Evolutionary conservation across 352 stramenopile species (phyloP).

Genomic region (Globisporangium viniferum): DNA sequence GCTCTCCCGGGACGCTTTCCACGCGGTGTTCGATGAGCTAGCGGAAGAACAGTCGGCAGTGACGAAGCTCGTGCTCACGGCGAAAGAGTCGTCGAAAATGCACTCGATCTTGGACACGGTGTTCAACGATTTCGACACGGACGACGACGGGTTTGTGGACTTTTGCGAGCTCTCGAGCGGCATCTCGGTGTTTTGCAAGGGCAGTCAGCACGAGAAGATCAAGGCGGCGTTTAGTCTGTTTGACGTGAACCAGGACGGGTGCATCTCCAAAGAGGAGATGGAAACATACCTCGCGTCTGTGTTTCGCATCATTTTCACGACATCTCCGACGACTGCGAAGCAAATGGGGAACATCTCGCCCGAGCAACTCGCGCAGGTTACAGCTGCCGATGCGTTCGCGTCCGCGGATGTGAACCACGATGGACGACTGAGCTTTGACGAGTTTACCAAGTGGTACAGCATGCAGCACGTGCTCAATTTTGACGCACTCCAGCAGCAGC

Average conservation of each 20-base stretch:
- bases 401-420: constrained; percentile 62
- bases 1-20: constrained; percentile 59
- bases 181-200: constrained; percentile 77
- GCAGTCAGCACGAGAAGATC: constrained; percentile 79
- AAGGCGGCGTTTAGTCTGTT: constrained; percentile 82
- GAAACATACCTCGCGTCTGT: constrained; percentile 84
- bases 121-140: constrained; percentile 77
- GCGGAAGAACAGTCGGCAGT: constrained; percentile 30
- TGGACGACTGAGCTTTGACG: constrained; percentile 65
- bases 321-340: constrained; percentile 38
- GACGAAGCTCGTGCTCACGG: constrained; percentile 23
- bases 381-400: constrained; percentile 63
- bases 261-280: constrained; percentile 81
- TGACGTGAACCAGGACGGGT: constrained; percentile 86
- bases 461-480: constrained; percentile 26
- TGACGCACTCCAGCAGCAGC: constrained; percentile 17
- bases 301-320: constrained; percentile 80
- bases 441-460: constrained; percentile 86
- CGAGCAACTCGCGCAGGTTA: constrained; percentile 70
- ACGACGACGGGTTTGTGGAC: constrained; percentile 77
- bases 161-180: constrained; percentile 85
- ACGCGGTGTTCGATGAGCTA: constrained; percentile 68
- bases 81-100: constrained; percentile 35
- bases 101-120: constrained; percentile 55
- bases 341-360: constrained; percentile 52